These are phyloP conservation scores for Mycosphaerella arachidis DNA, from an alignment of 2,329 filamentous ascomycete species.

Conservation along the genomic window DNA sequence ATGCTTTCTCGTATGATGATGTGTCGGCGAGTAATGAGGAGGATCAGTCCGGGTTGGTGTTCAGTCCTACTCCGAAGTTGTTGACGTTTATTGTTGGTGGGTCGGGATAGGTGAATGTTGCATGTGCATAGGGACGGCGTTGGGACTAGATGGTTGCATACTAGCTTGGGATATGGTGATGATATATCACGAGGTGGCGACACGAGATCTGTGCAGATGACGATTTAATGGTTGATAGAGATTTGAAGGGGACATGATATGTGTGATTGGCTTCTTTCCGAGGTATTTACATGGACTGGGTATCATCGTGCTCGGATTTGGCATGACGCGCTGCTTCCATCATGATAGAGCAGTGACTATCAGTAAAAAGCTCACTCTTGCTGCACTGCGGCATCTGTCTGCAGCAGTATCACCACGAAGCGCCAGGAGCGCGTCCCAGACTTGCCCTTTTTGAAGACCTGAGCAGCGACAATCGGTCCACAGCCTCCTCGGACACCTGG, in stretches of 20 bases:
- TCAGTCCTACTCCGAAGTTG: constrained; percentile 39
- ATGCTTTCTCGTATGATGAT: constrained; percentile 67
- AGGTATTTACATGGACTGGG: neutral
- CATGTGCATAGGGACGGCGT: neutral
- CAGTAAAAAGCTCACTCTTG: too few species aligned
- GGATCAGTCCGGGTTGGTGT: constrained; percentile 50
- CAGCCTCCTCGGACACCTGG: neutral
- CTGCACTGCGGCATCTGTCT: too few species aligned
- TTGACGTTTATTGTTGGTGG: constrained; percentile 49
- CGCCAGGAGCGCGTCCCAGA: too few species aligned
- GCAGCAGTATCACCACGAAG: too few species aligned
- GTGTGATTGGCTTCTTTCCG: neutral
- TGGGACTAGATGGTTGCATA: neutral
- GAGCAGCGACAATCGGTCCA: neutral
- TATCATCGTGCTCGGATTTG: neutral
- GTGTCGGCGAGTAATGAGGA: constrained; percentile 43
- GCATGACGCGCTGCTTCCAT: neutral
- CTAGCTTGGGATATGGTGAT: neutral
- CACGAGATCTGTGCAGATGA: neutral
- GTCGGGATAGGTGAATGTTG: neutral
- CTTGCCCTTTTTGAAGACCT: too few species aligned
- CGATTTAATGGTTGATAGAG: neutral
- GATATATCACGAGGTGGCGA: neutral
- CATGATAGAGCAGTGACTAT: too few species aligned
- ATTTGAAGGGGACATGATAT: neutral